A percentile compares a stretch with the other conserved stretches of the same genome.
phyloP scores from a whole-genome alignment of 345 rosid genomes.

The Salix dunnii region DNA sequence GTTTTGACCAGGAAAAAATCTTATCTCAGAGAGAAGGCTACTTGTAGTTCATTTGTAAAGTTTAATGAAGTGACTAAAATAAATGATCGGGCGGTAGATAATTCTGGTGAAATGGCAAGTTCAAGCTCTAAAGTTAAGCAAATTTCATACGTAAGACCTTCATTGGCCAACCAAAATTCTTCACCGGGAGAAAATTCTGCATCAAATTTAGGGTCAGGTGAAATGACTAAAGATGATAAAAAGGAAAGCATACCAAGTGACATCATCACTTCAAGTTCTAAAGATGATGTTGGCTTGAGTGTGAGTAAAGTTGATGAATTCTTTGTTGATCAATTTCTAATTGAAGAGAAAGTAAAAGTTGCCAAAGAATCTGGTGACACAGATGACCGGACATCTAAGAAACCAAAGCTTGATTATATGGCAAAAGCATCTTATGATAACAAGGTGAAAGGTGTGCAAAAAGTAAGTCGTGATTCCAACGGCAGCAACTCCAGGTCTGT shows the following conservation, averaged over 20 bases:
- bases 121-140: slow-evolving; percentile 20
- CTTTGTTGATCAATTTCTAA: slow-evolving; percentile 14
- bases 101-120: not conserved
- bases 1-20: slow-evolving; percentile 18
- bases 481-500: slow-evolving; percentile 17
- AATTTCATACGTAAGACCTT: slow-evolving; percentile 5
- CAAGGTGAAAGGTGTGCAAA: slow-evolving; percentile 27
- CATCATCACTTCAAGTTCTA: slow-evolving; percentile 12
- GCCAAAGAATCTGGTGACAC: slow-evolving; percentile 27
- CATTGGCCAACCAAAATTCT: not conserved
- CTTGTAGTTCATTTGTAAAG: not conserved
- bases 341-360: slow-evolving; percentile 31
- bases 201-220: not conserved
- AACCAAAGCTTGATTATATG: slow-evolving; percentile 41
- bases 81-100: not conserved
- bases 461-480: slow-evolving; percentile 19
- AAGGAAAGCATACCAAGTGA: not conserved
- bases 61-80: not conserved
- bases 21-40: not conserved
- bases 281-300: slow-evolving; percentile 18
- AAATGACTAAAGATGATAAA: not conserved
- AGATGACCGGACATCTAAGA: slow-evolving; percentile 48
- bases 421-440: slow-evolving; percentile 23
- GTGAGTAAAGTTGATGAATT: slow-evolving; percentile 21
- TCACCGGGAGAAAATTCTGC: not conserved